Conservation (phyloP, 202 grass and related monocot species). For the Carex arenaria region DNA sequence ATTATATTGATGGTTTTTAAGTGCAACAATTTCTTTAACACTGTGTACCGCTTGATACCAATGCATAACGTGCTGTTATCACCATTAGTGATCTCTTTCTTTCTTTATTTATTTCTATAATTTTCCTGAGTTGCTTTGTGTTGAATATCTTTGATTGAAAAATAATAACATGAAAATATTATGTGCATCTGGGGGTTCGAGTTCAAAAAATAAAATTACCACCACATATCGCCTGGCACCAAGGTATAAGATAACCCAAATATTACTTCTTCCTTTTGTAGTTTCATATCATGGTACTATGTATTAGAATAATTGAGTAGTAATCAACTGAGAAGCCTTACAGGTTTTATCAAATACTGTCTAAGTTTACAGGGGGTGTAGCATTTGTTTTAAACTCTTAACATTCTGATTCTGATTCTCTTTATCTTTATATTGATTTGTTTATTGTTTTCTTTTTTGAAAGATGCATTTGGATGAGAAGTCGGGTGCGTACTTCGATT, state of each 20-base stretch:
- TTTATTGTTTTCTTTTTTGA: conserved; percentile 8
- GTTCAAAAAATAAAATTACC: neutral
- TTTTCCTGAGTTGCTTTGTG: neutral
- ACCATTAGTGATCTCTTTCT: neutral
- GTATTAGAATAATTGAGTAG: neutral
- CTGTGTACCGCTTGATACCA: neutral
- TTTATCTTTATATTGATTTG: conserved; percentile 10
- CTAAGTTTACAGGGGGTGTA: neutral
- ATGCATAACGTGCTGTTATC: neutral
- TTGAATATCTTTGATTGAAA: neutral
- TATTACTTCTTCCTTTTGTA: neutral
- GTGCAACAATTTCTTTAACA: neutral
- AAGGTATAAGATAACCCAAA: neutral
- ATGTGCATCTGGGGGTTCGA: neutral
- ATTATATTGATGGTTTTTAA: neutral
- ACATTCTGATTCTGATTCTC: conserved; percentile 9
- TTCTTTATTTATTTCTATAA: neutral
- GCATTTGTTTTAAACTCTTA: neutral
- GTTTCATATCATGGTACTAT: neutral
- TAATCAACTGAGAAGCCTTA: neutral
- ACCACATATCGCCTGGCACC: neutral
- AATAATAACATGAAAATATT: neutral
- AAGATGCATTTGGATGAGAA: conserved; percentile 89
- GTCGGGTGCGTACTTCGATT: conserved; percentile 80
- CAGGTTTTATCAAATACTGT: neutral